These are phyloP conservation scores for Naegleria fowleri DNA, from an alignment of 208 protist genomes.

Conservation along the genomic window DNA sequence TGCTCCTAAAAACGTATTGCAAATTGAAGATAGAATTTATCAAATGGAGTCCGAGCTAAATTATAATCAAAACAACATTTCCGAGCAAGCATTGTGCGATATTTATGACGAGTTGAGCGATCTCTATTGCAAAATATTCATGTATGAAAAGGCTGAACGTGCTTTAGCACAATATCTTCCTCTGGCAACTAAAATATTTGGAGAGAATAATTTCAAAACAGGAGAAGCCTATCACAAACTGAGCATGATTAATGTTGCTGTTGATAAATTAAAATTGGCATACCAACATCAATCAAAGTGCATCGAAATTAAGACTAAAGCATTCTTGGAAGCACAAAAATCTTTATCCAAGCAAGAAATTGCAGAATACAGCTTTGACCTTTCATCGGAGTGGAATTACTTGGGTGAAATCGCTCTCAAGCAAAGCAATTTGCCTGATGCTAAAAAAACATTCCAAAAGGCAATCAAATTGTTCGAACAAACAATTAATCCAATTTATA, in stretches of 20 bases:
- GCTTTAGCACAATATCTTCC: neutral
- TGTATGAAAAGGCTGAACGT: neutral
- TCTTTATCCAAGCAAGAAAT: neutral
- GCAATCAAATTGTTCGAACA: neutral
- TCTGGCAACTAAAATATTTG: neutral
- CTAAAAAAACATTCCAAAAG: constrained; percentile 12
- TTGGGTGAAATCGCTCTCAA: neutral
- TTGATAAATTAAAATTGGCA: neutral
- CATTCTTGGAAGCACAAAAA: neutral
- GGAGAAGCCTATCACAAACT: neutral
- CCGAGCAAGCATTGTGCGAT: neutral
- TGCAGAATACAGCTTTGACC: neutral
- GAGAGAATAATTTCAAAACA: neutral
- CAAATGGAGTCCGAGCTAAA: neutral
- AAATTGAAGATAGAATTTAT: neutral
- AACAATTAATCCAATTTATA: neutral
- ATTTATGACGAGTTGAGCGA: neutral
- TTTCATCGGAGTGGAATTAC: neutral
- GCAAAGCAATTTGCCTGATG: neutral
- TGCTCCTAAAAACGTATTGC: neutral
- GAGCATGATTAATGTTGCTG: neutral
- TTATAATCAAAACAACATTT: neutral
- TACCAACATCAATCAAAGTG: neutral
- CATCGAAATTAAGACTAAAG: neutral
- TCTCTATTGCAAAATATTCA: neutral